A percentile compares a stretch with the other conserved stretches of the same genome.
Conservation (phyloP, 2,329 filamentous ascomycete species). For the Alternaria incomplexa region DNA sequence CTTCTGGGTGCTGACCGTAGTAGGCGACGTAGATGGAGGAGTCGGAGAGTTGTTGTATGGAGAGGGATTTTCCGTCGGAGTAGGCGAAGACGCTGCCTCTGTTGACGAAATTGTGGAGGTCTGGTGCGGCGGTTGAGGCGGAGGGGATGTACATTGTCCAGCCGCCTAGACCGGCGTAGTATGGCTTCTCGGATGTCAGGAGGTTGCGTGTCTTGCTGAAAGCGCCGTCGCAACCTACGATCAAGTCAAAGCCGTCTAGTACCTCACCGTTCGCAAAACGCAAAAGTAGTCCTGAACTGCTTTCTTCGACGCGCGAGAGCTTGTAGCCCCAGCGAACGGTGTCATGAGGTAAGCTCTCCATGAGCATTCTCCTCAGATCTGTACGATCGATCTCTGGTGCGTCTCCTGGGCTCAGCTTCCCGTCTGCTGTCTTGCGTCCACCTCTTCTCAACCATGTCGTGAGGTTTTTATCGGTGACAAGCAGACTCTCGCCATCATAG, state of each 20-base stretch:
- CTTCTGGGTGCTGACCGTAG: slow-evolving; percentile 28
- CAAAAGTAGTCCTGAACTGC: slow-evolving; percentile 14
- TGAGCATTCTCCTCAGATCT: slow-evolving; percentile 28
- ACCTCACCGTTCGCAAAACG: slow-evolving; percentile 37
- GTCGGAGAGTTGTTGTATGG: slow-evolving; percentile 44
- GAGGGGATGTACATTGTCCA: slow-evolving; percentile 40
- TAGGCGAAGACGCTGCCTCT: slow-evolving; percentile 41
- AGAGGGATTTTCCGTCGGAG: slow-evolving; percentile 35
- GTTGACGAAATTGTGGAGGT: slow-evolving; percentile 43
- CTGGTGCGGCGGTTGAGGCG: slow-evolving; percentile 30
- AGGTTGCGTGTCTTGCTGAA: slow-evolving; percentile 49
- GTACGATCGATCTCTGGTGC: slow-evolving; percentile 37
- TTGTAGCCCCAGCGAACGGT: slow-evolving; percentile 32
- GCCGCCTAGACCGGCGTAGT: slow-evolving; percentile 47
- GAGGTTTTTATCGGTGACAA: slow-evolving; percentile 48
- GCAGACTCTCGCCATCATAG: slow-evolving; percentile 53
- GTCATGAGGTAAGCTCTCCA: slow-evolving; percentile 29
- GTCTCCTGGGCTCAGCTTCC: slow-evolving; percentile 11
- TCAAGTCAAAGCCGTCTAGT: slow-evolving; percentile 47
- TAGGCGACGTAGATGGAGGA: slow-evolving; percentile 36
- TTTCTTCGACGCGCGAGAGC: slow-evolving; percentile 25
- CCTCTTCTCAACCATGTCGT: slow-evolving; percentile 29
- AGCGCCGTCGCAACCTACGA: slow-evolving; percentile 55
- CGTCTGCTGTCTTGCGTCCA: slow-evolving; percentile 12
- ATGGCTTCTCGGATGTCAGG: slow-evolving; percentile 39